Percentiles rank a stretch among this genome's conserved stretches.
These are phyloP conservation scores for Wickerhamomyces chambardii DNA, from an alignment of 805 yeast genomes.

Conservation along the genomic window DNA sequence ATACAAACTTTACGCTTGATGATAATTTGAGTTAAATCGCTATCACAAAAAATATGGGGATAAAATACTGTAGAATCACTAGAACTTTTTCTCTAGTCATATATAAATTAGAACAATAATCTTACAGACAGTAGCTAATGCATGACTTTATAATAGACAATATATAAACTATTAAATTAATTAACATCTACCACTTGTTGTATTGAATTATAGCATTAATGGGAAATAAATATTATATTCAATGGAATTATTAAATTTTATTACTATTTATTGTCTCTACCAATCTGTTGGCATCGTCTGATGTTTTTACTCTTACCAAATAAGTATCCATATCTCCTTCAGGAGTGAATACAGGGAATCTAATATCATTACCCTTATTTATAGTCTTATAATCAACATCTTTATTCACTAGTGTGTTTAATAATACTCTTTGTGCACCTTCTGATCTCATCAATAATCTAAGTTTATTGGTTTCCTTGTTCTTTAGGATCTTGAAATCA, in stretches of 20 bases:
- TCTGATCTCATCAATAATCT: conserved; percentile 82
- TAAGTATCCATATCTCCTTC: conserved; percentile 57
- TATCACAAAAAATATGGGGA: too few species aligned
- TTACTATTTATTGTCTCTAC: conserved; percentile 18
- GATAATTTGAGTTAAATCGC: too few species aligned
- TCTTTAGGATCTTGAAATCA: conserved; percentile 62
- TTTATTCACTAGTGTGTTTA: conserved; percentile 55
- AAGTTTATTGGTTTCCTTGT: conserved; percentile 47
- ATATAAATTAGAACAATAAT: too few species aligned
- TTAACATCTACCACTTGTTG: too few species aligned
- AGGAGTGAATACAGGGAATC: conserved; percentile 52
- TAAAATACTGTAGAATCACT: too few species aligned
- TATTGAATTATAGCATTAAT: too few species aligned
- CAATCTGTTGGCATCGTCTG: conserved; percentile 54
- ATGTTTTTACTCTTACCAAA: conserved; percentile 68
- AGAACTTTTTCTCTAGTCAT: too few species aligned
- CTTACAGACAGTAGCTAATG: too few species aligned
- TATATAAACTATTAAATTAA: too few species aligned
- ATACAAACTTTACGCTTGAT: not conserved
- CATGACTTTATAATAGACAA: too few species aligned
- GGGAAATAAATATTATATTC: too few species aligned
- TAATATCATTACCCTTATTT: conserved; percentile 58
- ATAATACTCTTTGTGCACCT: conserved; percentile 71
- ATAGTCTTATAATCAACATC: conserved; percentile 51
- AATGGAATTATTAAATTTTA: too few species aligned